phyloP scores from a whole-genome alignment of 768 basidiomycete species.

The Auricularia auricula-judae region DNA sequence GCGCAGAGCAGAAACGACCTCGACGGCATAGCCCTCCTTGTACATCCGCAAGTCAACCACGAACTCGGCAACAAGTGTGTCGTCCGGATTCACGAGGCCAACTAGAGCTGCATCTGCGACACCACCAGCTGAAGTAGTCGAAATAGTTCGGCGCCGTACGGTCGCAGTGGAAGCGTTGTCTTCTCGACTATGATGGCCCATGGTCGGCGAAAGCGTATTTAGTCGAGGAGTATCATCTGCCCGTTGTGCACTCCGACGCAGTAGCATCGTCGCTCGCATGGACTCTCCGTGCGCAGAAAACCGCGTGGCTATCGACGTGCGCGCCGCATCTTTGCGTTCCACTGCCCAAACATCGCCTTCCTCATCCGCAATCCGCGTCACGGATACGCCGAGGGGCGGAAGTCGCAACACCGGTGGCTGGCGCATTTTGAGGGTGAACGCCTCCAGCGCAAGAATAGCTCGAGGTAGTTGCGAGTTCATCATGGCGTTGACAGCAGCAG shows the following conservation, averaged over 20 bases:
- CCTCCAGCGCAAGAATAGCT: slow-evolving; percentile 63
- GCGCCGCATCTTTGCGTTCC: slow-evolving; percentile 5
- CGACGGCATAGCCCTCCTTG: slow-evolving; percentile 59
- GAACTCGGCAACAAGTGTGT: slow-evolving; percentile 68
- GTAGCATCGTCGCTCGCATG: slow-evolving; percentile 16
- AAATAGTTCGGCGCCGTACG: background rate
- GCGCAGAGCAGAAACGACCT: slow-evolving; percentile 25
- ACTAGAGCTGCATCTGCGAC: background rate
- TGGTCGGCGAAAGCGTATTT: slow-evolving; percentile 26
- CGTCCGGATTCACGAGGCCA: slow-evolving; percentile 30
- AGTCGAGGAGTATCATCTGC: slow-evolving; percentile 32
- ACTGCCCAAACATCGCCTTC: slow-evolving; percentile 8
- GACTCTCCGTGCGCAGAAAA: slow-evolving; percentile 4
- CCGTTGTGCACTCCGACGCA: background rate
- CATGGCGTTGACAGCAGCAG: slow-evolving; percentile 73
- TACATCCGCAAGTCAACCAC: slow-evolving; percentile 76
- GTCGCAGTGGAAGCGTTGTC: background rate
- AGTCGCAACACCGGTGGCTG: slow-evolving; percentile 58
- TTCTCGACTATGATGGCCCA: background rate
- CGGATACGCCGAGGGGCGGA: slow-evolving; percentile 47
- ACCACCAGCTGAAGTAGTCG: background rate
- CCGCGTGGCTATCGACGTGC: slow-evolving; percentile 6
- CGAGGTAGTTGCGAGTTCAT: slow-evolving; percentile 71
- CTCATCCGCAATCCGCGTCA: slow-evolving; percentile 8
- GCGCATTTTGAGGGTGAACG: slow-evolving; percentile 53